Evolutionary conservation across 2,329 filamentous ascomycete genomes (phyloP), one percentile per base, ranked within the genome.

Genomic region (Botrytis galanthina): DNA sequence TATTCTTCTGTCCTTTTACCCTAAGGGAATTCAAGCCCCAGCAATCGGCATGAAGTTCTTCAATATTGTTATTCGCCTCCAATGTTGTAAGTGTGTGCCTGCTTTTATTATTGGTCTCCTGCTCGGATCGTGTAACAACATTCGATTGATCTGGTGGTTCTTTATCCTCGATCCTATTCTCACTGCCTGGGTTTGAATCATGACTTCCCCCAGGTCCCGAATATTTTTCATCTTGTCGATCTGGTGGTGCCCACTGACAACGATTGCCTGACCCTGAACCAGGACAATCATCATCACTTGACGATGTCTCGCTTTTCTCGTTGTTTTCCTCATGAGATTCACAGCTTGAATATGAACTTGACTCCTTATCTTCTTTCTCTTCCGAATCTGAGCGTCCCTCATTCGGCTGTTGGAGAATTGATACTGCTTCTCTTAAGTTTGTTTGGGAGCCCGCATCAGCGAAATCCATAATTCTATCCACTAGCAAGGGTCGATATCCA

Each of bases 101-200:
- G 16, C 51, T 57, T 32, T 29, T 18, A 9, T 18, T 1, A 18
- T 57, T 57, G 14, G 51, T 8, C 7, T 57, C 14, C 29, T 18
- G 51, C n/a, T 14, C 14, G n/a, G 51, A 57, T 18, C 6, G n/a
- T 18, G 14, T 18, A 29, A 7, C n/a, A 29, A 29, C 9, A 57
- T 32, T 14, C 1, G n/a, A 29, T 57, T 57, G 51, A 57, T 18
- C 51, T 18, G 26, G 7, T 57, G 14, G 18, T 18, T 57, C 1
- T 29, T 4, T 29, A 32, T 29, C n/a, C 9, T 18, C n/a, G 0
- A 18, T 3, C 0, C 14, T 4, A 29, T 29, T 57, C 16, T 7
- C n/a, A 57, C 18, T 18, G 32, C 48, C 48, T n/a, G 48, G 1
- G 26, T n/a, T 51, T 14, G 4, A n/a, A 51, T n/a, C 48, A n/a